Evolutionary conservation across 352 stramenopile species (phyloP).

Genomic region (Phytophthora vignae): DNA sequence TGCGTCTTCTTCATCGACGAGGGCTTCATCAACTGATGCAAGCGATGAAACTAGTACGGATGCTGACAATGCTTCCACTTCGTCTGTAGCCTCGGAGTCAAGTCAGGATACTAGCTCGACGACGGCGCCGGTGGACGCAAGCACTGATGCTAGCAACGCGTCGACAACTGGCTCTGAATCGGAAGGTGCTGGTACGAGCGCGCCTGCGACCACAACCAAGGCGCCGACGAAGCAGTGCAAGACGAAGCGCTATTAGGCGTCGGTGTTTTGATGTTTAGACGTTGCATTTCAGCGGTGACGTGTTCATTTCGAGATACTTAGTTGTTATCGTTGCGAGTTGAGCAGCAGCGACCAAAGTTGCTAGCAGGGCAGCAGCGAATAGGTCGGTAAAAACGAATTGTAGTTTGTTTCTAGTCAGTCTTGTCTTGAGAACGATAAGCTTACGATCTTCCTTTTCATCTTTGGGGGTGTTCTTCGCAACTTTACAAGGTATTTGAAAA

Average conservation of each 20-base stretch:
- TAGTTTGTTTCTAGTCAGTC: not conserved
- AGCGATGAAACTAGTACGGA: constrained; percentile 1
- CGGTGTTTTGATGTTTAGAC: not conserved
- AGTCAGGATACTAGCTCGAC: not conserved
- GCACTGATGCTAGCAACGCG: not conserved
- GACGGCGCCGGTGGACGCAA: not conserved
- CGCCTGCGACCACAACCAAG: not conserved
- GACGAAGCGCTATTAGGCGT: constrained; percentile 10
- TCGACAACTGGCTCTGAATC: not conserved
- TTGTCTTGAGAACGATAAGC: too few relatives aligned
- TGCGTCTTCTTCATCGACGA: not conserved
- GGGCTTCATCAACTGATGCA: not conserved
- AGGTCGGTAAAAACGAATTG: not conserved
- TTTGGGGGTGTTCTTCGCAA: too few relatives aligned
- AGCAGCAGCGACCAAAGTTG: not conserved
- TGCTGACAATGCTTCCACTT: not conserved
- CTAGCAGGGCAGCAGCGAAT: not conserved
- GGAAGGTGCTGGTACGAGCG: not conserved
- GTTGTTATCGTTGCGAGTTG: not conserved
- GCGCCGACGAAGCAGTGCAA: constrained; percentile 14
- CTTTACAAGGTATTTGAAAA: too few relatives aligned
- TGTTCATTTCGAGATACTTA: not conserved
- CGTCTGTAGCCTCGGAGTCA: constrained; percentile 3
- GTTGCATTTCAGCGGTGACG: constrained; percentile 8
- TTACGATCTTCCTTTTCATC: too few relatives aligned